Base-by-base conservation (phyloP, 345 rosid species). In the Eucalyptus regnans region DNA sequence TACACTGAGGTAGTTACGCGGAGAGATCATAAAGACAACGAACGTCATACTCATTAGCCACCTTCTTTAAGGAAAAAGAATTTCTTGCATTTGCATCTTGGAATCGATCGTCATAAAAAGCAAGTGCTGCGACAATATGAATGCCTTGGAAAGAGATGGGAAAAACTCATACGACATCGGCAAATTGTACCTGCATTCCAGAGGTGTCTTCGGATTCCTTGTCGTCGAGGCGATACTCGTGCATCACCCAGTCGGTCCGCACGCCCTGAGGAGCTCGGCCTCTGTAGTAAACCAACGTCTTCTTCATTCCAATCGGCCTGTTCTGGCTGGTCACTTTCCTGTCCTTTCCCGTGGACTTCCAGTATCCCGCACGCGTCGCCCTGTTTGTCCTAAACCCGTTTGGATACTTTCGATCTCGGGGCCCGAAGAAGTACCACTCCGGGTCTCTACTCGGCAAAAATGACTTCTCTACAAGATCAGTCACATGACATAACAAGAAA, bases 361-460 rank as follows among this genome's bases (percentile, higher is more conserved):
- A 97, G 49, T 97, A 97, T 22, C 99, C 99, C 0, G 97, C 98
- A 86, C 95, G 92, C 1, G 99, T 97, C 37, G 99, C 99, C 86
- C 99, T 89, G 88, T 97, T 97, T 3, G 99, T 97, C 89, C 99
- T 93, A 89, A 94, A 97, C 64, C 99, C 98, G 16, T 97, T 97
- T 2, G 99, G 99, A 86, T 97, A 97, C 71, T 97, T 97, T 87
- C 99, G 93, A 87, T 97, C 99, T 33, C 99, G 91, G 20, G 99
- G 99, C 50, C 99, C 99, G 43, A 97, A 96, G 91, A 97, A 97
- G 89, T 97, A 97, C 98, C 99, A 97, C 81, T 97, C 99, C 31
- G 99, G 96, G 68, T 96, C 99, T 92, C 97, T 96, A 90, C 99
- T 97, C 5, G 97, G 98, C 88, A 97, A 89, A 91, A 95, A 95